phyloP scores from a whole-genome alignment of 2,329 filamentous ascomycete genomes.

The Pseudocercospora crystallina region DNA sequence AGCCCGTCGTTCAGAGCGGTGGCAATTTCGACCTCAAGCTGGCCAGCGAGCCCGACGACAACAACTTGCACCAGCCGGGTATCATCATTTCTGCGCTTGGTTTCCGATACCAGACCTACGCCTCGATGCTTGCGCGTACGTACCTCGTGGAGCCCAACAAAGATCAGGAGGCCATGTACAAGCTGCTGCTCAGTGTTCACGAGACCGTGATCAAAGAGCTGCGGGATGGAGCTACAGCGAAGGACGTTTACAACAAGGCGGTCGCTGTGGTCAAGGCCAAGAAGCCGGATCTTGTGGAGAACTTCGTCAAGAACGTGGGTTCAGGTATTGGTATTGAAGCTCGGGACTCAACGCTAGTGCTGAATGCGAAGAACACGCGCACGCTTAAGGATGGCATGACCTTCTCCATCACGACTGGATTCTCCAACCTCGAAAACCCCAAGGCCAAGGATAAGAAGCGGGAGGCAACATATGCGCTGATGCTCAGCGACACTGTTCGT shows the following conservation, averaged over 20 bases:
- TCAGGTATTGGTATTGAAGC: conserved; percentile 91
- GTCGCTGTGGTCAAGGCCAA: conserved; percentile 76
- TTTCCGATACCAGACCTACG: conserved; percentile 93
- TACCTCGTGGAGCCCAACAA: conserved; percentile 98
- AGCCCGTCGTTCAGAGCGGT: conserved; percentile 82
- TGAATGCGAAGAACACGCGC: conserved; percentile 84
- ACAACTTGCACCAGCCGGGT: conserved; percentile 73
- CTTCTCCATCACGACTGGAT: conserved; percentile 82
- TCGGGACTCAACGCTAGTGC: conserved; percentile 75
- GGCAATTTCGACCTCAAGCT: conserved; percentile 92
- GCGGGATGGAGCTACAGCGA: conserved; percentile 78
- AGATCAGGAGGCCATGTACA: conserved; percentile 91
- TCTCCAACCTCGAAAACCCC: conserved; percentile 84
- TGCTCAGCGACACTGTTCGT: conserved; percentile 90
- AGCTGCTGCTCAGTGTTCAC: conserved; percentile 79
- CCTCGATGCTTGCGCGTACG: conserved; percentile 85
- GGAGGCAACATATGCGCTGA: conserved; percentile 76
- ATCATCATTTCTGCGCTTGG: conserved; percentile 93
- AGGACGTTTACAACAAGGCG: conserved; percentile 91
- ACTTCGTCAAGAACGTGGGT: conserved; percentile 90
- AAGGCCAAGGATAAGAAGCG: conserved; percentile 86
- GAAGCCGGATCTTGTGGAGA: conserved; percentile 92
- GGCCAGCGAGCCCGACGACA: conserved; percentile 74
- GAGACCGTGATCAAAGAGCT: conserved; percentile 88
- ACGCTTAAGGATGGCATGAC: conserved; percentile 96